phyloP scores from a whole-genome alignment of 805 yeast species.

The Sugiyamaella boreocaroliniensis region DNA sequence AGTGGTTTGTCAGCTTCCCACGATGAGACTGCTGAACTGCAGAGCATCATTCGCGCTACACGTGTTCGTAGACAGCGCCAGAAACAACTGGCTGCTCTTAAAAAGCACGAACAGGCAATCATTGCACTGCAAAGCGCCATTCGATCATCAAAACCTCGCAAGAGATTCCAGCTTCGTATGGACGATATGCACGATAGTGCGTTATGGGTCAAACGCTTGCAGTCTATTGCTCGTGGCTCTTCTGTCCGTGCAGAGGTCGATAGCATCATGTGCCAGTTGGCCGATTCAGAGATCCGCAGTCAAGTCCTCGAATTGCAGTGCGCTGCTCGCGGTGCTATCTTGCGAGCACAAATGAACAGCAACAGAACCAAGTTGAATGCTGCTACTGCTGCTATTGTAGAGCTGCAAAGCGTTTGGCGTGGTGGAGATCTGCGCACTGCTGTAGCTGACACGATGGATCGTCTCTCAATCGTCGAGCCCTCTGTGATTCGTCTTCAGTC shows the following conservation, averaged over 20 bases:
- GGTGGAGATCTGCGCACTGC: constrained; percentile 34
- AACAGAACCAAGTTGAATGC: constrained; percentile 11
- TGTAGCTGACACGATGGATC: constrained; percentile 14
- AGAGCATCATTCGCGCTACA: constrained; percentile 18
- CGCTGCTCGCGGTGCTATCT: constrained; percentile 40
- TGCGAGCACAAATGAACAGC: constrained; percentile 35
- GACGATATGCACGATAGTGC: constrained; percentile 16
- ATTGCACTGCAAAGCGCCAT: constrained; percentile 48
- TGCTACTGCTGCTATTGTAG: constrained; percentile 25
- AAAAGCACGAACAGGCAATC: constrained; percentile 27
- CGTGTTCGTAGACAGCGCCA: constrained; percentile 3
- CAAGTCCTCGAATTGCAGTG: constrained; percentile 48
- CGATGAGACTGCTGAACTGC: constrained; percentile 11
- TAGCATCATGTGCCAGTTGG: constrained; percentile 34
- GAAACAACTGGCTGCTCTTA: constrained; percentile 11
- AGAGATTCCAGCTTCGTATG: constrained; percentile 22
- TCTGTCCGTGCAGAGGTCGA: constrained; percentile 17
- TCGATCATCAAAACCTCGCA: constrained; percentile 59
- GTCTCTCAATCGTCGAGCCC: constrained; percentile 17
- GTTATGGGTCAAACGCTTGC: constrained; percentile 24
- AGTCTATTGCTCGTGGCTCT: constrained; percentile 34
- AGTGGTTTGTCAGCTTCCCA: neutral
- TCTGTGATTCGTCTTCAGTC: constrained; percentile 31
- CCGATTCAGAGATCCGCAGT: constrained; percentile 40
- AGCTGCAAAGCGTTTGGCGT: constrained; percentile 51